Evolutionary conservation across 2,329 filamentous ascomycete genomes (phyloP), one percentile per base, ranked within the genome.

Genomic region (Xylaria multiplex): DNA sequence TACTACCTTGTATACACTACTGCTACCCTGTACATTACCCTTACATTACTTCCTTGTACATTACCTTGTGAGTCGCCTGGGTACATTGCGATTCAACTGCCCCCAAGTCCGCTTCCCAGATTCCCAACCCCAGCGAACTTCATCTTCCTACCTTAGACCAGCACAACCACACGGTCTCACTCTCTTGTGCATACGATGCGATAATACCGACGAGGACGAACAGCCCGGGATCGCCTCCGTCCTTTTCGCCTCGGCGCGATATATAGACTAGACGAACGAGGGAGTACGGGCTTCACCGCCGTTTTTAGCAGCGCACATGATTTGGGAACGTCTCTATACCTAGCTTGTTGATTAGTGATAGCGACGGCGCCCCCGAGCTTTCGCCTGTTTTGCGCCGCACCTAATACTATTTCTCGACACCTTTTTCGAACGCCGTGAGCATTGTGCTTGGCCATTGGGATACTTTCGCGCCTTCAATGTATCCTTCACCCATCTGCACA

Each of bases 381-480:
- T 59, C 58, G 49, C 62, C 27, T 22, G 45, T 46, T 59, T 59
- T 54, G 49, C 62, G 27, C 58, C 59, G 14, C 40, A 46, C 27
- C 43, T 54, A 55, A 19, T 52, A 55, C 40, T 27, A 53, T 22
- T 60, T 30, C 52, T 19, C 46, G 27, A 45, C 42, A 9, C 35
- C 11, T 53, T 57, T 50, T 24, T 53, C 57, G 7, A 8, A 54
- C 59, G 45, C 50, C 52, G 11, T 37, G 42, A 40, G 59, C 37
- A 45, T 57, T 56, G 62, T 22, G 58, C 40, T 56, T 60, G 48
- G 24, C n/a, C 35, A 54, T 60, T 62, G 43, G 30, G 32, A 45
- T 62, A 8, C 45, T 45, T 27, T 30, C 27, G 60, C 37, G 58
- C 55, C 65, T 72, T 77, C 75, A 76, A 77, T 77, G 76, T 71